Evolutionary conservation across 768 basidiomycete genomes (phyloP), one percentile per base, ranked within the genome.

Genomic region (Leucosporidium creatinivorum): DNA sequence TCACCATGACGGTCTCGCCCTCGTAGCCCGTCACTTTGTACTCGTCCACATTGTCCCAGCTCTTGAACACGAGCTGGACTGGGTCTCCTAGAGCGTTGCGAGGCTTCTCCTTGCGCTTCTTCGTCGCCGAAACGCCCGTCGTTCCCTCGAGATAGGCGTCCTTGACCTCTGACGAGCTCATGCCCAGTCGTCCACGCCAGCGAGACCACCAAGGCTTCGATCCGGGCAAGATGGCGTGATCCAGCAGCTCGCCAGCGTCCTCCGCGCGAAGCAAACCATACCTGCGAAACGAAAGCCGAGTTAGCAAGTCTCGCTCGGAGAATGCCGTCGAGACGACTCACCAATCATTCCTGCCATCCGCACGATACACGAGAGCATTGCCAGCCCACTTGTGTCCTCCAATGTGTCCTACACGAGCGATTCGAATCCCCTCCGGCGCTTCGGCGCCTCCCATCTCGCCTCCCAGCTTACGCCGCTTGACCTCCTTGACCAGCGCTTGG

Each of bases 301-400:
- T 58, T 31, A 57, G 56, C 33, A 31, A 12, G 21, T n/a, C n/a
- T n/a, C n/a, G n/a, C n/a, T n/a, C n/a, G n/a, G n/a, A n/a, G n/a
- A n/a, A n/a, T n/a, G n/a, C n/a, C n/a, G n/a, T n/a, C n/a, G n/a
- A n/a, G 23, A 44, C 3, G 6, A 23, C 36, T 44, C 21, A 70
- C 62, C 66, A 62, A 15, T 73, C 74, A 33, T 57, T 62, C 3
- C 26, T 62, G 6, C 51, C 51, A 1, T 30, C 61, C 23, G 62
- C 44, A n/a, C 33, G 51, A 48, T 69, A 69, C 26, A 69, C 64
- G 21, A 68, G 36, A 17, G 59, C 67, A 36, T 71, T 68, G 12
- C 31, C 66, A 1, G 69, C 75, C 33, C 57, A 75, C 58, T 68
- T 68, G 69, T 76, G 75, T 3, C 75, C 75, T 13, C 75, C 75